Percentiles rank a stretch among this genome's conserved stretches.
Conservation (phyloP, 2,329 filamentous ascomycete genomes). For the Coniochaeta ligniaria region DNA sequence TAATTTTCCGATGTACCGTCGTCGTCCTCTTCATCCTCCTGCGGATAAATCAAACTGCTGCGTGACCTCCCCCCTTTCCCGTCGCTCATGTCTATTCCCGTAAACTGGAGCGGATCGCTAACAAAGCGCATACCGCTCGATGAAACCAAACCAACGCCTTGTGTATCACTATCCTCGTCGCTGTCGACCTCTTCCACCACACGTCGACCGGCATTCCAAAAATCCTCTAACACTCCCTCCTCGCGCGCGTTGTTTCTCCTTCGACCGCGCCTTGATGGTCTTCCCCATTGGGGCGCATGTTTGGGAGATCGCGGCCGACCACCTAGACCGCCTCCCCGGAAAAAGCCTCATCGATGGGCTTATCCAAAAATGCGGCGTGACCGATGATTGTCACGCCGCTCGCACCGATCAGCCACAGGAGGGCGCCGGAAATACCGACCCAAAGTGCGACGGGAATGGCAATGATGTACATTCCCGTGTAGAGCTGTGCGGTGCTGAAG, state of each 20-base stretch:
- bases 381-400: slow-evolving; percentile 90
- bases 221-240: slow-evolving; percentile 30
- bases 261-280: slow-evolving; percentile 88
- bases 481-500: slow-evolving; percentile 87
- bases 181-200: slow-evolving; percentile 64
- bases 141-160: slow-evolving; percentile 43
- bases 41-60: slow-evolving; percentile 29
- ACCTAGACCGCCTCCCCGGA: slow-evolving; percentile 99
- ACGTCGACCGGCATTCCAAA: slow-evolving; percentile 32
- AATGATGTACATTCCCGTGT: slow-evolving; percentile 78
- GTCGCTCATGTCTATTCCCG: slow-evolving; percentile 49
- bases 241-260: slow-evolving; percentile 48
- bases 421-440: slow-evolving; percentile 75
- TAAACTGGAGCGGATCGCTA: slow-evolving; percentile 55
- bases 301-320: slow-evolving; percentile 99
- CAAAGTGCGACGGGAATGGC: slow-evolving; percentile 79
- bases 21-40: slow-evolving; percentile 38
- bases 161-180: slow-evolving; percentile 47
- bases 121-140: slow-evolving; percentile 40
- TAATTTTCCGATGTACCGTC: slow-evolving; percentile 21
- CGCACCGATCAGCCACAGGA: slow-evolving; percentile 94
- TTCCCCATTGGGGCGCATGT: slow-evolving; percentile 94
- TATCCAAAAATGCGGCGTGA: slow-evolving; percentile 93
- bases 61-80: slow-evolving; percentile 27
- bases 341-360: slow-evolving; percentile 99